Conservation (phyloP, 495 filamentous ascomycete species). For the Annulohypoxylon maeteangense region DNA sequence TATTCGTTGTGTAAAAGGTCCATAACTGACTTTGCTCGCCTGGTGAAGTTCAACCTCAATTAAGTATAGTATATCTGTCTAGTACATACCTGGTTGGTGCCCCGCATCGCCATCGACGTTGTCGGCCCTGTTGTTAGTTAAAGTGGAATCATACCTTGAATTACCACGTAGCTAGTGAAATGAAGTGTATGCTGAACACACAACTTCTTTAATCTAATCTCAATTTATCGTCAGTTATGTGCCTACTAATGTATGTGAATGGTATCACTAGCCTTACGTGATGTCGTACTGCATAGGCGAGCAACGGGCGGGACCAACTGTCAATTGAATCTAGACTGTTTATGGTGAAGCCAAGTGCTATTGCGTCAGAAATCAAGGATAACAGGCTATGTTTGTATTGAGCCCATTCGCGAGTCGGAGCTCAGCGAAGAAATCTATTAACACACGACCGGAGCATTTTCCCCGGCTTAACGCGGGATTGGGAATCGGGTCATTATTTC, state of each 20-base stretch:
- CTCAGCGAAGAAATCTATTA: slow-evolving; percentile 26
- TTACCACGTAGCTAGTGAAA: background rate
- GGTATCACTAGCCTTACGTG: slow-evolving; percentile 32
- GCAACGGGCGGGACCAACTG: slow-evolving; percentile 5
- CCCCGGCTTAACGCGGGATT: slow-evolving; percentile 14
- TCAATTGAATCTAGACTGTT: slow-evolving; percentile 26
- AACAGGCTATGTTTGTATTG: slow-evolving; percentile 16
- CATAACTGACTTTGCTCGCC: background rate
- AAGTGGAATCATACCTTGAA: background rate
- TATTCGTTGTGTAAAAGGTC: too few species aligned
- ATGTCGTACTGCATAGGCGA: slow-evolving; percentile 39
- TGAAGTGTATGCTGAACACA: too few species aligned
- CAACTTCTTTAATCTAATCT: background rate
- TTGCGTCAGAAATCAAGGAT: slow-evolving; percentile 32
- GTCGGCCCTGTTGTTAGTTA: background rate
- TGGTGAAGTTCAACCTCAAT: background rate
- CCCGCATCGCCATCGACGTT: background rate
- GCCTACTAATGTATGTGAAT: background rate
- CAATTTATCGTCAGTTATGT: background rate
- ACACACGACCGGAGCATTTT: slow-evolving; percentile 16
- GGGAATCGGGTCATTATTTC: background rate
- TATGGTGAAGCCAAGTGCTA: slow-evolving; percentile 19
- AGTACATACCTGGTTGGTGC: too few species aligned
- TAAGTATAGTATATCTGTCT: background rate
- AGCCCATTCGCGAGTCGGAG: slow-evolving; percentile 30